Evolutionary conservation across 2,329 filamentous ascomycete species (phyloP).

Genomic region (Amylocarpus encephaloides): DNA sequence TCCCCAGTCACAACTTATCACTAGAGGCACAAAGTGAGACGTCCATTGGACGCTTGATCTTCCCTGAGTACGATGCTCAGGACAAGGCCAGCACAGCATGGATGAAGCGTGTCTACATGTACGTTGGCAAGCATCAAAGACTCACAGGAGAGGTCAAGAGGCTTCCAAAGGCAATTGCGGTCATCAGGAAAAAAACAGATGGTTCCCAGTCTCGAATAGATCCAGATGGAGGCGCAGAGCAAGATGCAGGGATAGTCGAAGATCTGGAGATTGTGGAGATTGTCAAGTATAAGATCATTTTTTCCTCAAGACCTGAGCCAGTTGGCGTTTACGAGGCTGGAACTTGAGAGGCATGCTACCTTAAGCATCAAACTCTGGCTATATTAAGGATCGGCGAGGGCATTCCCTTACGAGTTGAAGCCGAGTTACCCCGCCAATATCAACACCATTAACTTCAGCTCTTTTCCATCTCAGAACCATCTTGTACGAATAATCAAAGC

Average conservation of each 20-base stretch:
- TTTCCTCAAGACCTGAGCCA: slow-evolving; percentile 78
- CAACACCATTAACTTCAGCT: background rate
- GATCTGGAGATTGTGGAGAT: slow-evolving; percentile 82
- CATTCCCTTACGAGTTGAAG: background rate
- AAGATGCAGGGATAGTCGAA: slow-evolving; percentile 31
- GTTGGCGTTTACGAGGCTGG: slow-evolving; percentile 43
- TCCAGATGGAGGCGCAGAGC: slow-evolving; percentile 12
- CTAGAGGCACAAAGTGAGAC: slow-evolving; percentile 33
- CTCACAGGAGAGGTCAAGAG: slow-evolving; percentile 89
- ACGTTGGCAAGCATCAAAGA: slow-evolving; percentile 82
- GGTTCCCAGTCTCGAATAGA: slow-evolving; percentile 2
- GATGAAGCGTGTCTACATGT: slow-evolving; percentile 88
- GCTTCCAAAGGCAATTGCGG: slow-evolving; percentile 67
- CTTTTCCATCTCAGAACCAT: background rate
- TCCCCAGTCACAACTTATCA: slow-evolving; percentile 44
- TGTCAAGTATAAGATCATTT: slow-evolving; percentile 79
- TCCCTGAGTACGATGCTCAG: slow-evolving; percentile 64
- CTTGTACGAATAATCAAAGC: background rate
- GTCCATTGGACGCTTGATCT: slow-evolving; percentile 66
- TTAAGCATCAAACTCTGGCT: background rate
- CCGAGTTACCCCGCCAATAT: background rate
- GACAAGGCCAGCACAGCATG: slow-evolving; percentile 56
- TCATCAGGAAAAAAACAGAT: slow-evolving; percentile 55
- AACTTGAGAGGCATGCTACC: background rate
- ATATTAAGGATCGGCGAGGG: background rate